phyloP scores from a whole-genome alignment of 768 basidiomycete genomes.

The Pisolithus tinctorius region DNA sequence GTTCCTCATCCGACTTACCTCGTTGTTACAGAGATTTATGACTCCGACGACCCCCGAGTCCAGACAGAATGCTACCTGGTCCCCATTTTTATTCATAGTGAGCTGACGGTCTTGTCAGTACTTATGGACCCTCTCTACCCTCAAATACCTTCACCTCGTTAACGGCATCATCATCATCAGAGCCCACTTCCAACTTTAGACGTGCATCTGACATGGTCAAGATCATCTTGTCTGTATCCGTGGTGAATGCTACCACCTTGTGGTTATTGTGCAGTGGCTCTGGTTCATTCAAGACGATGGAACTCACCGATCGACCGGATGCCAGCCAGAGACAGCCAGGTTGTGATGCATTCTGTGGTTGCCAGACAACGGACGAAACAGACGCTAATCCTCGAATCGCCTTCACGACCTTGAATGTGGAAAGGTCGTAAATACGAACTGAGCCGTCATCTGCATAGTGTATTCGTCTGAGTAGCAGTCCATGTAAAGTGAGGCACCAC shows the following conservation, averaged over 20 bases:
- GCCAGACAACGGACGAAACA: constrained; percentile 55
- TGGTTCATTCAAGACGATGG: neutral
- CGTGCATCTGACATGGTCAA: constrained; percentile 44
- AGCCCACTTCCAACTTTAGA: constrained; percentile 38
- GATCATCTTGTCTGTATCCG: constrained; percentile 48
- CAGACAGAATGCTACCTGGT: constrained; percentile 55
- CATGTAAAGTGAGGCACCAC: neutral
- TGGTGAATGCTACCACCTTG: constrained; percentile 33
- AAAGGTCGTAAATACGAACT: constrained; percentile 57
- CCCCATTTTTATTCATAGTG: constrained; percentile 47
- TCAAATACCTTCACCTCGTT: constrained; percentile 51
- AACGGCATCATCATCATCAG: constrained; percentile 48
- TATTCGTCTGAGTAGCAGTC: neutral
- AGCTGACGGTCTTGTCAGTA: constrained; percentile 48
- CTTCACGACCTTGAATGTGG: constrained; percentile 53
- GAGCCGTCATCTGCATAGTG: constrained; percentile 54
- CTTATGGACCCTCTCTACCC: constrained; percentile 1
- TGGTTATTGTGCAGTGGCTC: neutral
- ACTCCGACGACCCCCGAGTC: constrained; percentile 67
- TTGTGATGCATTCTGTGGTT: constrained; percentile 34
- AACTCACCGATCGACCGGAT: constrained; percentile 47
- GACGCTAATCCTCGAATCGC: constrained; percentile 57
- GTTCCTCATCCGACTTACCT: constrained; percentile 50
- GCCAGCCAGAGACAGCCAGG: constrained; percentile 58
- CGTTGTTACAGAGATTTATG: constrained; percentile 47